phyloP scores from a whole-genome alignment of 139 green algal genomes.

The Chlamydomonas schloesseri region DNA sequence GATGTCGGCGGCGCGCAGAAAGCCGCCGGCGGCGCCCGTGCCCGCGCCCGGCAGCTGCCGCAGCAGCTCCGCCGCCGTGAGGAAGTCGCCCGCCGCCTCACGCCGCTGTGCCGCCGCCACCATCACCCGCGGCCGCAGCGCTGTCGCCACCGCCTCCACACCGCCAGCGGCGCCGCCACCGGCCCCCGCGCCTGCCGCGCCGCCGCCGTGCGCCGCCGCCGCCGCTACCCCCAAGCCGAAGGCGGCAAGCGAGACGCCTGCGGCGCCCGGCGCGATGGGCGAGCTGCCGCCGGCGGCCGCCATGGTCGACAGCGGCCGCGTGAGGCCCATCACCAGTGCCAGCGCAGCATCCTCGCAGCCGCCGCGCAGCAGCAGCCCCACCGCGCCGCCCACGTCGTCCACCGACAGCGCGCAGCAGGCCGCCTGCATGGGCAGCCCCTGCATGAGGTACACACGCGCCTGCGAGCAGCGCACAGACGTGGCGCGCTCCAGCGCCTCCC shows the following conservation, averaged over 20 bases:
- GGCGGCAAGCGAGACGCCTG: background rate
- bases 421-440: conserved; percentile 19
- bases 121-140: conserved; percentile 13
- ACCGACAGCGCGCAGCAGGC: conserved; percentile 29
- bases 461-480: background rate
- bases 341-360: background rate
- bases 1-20: background rate
- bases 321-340: conserved; percentile 12
- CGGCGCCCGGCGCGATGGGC: background rate
- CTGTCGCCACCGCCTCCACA: background rate
- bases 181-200: no score
- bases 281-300: background rate
- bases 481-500: background rate
- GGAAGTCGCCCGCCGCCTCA: conserved; percentile 17
- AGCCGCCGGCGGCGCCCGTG: no score
- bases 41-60: background rate
- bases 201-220: no score
- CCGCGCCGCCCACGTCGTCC: conserved; percentile 13
- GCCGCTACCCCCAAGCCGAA: background rate
- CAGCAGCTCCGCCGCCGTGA: conserved; percentile 36
- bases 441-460: background rate
- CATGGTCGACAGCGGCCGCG: background rate
- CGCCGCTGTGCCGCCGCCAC: conserved; percentile 5
- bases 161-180: background rate
- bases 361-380: conserved; percentile 30